Base-by-base conservation (phyloP, 495 filamentous ascomycete species). In the Penicillium chermesinum region DNA sequence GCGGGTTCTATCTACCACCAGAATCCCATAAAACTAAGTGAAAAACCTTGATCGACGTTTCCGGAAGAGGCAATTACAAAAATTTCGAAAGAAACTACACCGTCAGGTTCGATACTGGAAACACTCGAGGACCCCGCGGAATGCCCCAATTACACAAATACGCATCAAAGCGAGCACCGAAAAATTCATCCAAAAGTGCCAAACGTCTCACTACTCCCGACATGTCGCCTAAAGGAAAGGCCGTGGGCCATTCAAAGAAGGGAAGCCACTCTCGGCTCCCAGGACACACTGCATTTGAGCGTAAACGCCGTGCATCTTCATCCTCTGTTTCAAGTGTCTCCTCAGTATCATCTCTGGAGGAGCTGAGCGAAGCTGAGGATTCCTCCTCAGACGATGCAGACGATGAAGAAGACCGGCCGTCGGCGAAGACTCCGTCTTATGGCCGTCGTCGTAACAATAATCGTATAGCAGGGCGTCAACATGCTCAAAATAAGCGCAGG, bases 371-470 rank as follows among this genome's bases (percentile, higher is more conserved):
- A 17, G 65, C 66, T 6, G 65, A 57, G 6, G 67, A 75, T 36
- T 66, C 70, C 15, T 70, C 73, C 7, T 70, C 70, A 33, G 74
- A 76, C 38, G 67, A 75, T 54, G 73, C 69, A 6, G 77, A 77
- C 27, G 72, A 73, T 39, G 72, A 75, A 45, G 72, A 79, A 44
- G 73, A 76, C 44, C 67, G 75, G 44, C 67, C 73, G 46, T 70
- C 71, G 57, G 73, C 65, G 21, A 58, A 71, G 34, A 71, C 70
- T 72, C 75, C 73, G 74, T 79, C 76, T 70, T 76, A 68, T 66
- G 64, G 61, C 41, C 58, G 62, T 56, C 64, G 66, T 43, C 54
- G 64, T 25, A 55, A 65, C 33, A 66, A 57, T 48, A 39, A 59
- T 46, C 61, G 64, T 64, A 76, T 76, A 71, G 57, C 69, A 69